Conservation (phyloP, 495 filamentous ascomycete genomes). For the Trichocladium antarcticum region DNA sequence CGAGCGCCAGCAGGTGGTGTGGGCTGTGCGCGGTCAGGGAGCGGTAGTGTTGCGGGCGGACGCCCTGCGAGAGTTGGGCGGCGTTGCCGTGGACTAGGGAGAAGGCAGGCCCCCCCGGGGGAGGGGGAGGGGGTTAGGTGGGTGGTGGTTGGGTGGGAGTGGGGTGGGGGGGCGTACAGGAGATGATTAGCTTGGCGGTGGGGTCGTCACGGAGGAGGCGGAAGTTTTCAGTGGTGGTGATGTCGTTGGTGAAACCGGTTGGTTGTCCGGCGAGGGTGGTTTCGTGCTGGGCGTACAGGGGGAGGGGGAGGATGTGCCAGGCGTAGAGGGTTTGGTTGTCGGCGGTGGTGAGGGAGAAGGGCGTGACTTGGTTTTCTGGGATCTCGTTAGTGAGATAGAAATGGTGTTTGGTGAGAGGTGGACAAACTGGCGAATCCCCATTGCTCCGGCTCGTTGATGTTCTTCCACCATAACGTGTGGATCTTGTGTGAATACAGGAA, state of each 20-base stretch:
- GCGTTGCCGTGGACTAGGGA: slow-evolving; percentile 45
- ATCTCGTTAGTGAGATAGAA: too few species aligned
- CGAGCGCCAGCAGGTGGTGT: slow-evolving; percentile 55
- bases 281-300: slow-evolving; percentile 49
- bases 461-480: slow-evolving; percentile 55
- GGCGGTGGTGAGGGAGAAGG: slow-evolving; percentile 49
- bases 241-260: slow-evolving; percentile 40
- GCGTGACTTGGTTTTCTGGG: slow-evolving; percentile 54
- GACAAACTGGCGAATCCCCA: slow-evolving; percentile 73
- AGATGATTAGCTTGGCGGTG: slow-evolving; percentile 48
- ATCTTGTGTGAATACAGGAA: slow-evolving; percentile 68
- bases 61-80: slow-evolving; percentile 53
- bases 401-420: too few species aligned
- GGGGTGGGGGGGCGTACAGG: slow-evolving; percentile 28
- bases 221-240: slow-evolving; percentile 46
- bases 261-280: slow-evolving; percentile 39
- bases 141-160: neutral
- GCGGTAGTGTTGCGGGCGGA: slow-evolving; percentile 52
- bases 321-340: slow-evolving; percentile 51
- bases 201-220: slow-evolving; percentile 53
- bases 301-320: slow-evolving; percentile 64
- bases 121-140: neutral
- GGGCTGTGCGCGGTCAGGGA: slow-evolving; percentile 47
- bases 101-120: too few species aligned
- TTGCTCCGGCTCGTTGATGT: slow-evolving; percentile 58